phyloP scores from a whole-genome alignment of 257 asterid species.

The Scutellaria barbata region DNA sequence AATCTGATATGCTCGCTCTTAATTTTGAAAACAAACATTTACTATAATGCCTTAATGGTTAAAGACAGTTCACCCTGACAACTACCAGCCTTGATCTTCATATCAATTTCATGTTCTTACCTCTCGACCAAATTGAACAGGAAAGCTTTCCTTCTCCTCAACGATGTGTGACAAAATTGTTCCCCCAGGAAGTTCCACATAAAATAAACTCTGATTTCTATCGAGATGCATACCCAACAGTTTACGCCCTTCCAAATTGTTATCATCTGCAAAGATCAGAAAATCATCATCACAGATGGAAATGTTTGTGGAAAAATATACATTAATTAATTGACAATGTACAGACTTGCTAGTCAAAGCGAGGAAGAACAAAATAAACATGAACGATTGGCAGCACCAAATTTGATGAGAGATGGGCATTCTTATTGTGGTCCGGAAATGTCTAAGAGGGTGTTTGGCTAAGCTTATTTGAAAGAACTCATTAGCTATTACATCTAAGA shows the following conservation, averaged over 20 bases:
- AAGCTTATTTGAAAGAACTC: no score
- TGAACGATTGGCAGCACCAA: conserved; percentile 17
- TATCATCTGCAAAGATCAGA: conserved; percentile 56
- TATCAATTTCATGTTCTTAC: conserved; percentile 47
- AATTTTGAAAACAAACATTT: conserved; percentile 3
- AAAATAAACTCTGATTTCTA: conserved; percentile 71
- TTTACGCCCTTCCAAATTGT: conserved; percentile 59
- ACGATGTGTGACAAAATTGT: conserved; percentile 65
- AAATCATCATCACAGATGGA: conserved; percentile 23
- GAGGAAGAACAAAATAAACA: conserved; percentile 14
- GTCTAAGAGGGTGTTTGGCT: neutral
- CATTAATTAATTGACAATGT: conserved; percentile 4
- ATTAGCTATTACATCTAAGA: no score
- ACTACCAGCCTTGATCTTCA: conserved; percentile 9
- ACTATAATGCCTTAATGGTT: neutral
- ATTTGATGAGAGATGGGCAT: neutral
- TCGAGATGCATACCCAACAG: conserved; percentile 57
- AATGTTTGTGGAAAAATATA: neutral
- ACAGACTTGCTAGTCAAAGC: conserved; percentile 21
- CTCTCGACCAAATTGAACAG: conserved; percentile 96
- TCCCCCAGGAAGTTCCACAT: conserved; percentile 92
- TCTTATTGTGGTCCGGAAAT: conserved; percentile 26
- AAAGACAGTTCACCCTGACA: neutral
- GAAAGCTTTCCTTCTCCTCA: conserved; percentile 84
- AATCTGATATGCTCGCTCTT: neutral